These are phyloP conservation scores for Chaetomidium leptoderma DNA, from an alignment of 495 filamentous ascomycete species.

Conservation along the genomic window DNA sequence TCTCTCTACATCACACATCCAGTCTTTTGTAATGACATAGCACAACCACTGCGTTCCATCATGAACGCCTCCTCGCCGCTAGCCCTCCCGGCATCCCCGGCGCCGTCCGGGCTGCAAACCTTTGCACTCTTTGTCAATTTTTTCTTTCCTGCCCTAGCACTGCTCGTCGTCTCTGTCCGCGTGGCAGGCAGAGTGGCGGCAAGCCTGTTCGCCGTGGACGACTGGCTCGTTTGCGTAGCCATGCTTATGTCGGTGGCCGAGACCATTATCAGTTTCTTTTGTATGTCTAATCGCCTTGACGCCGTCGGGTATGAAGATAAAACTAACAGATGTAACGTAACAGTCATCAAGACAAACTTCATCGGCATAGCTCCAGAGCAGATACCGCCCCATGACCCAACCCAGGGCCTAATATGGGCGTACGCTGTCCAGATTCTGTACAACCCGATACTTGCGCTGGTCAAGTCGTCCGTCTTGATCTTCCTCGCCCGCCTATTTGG, in stretches of 20 bases:
- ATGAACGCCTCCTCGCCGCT: slow-evolving; percentile 28
- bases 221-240: slow-evolving; percentile 42
- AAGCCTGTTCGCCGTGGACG: slow-evolving; percentile 40
- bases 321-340: slow-evolving; percentile 1
- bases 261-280: slow-evolving; percentile 44
- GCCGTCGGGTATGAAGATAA: not conserved
- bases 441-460: slow-evolving; percentile 58
- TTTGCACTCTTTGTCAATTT: slow-evolving; percentile 45
- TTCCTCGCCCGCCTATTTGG: slow-evolving; percentile 51
- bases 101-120: slow-evolving; percentile 35
- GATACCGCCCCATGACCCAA: slow-evolving; percentile 42
- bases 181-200: slow-evolving; percentile 40
- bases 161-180: slow-evolving; percentile 41
- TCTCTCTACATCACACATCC: slow-evolving; percentile 18
- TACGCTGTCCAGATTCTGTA: slow-evolving; percentile 59
- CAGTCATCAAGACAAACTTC: slow-evolving; percentile 52
- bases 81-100: slow-evolving; percentile 18
- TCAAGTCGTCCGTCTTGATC: slow-evolving; percentile 57
- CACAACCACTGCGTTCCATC: slow-evolving; percentile 18
- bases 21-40: slow-evolving; percentile 30
- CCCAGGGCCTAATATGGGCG: slow-evolving; percentile 42
- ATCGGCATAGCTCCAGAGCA: slow-evolving; percentile 46
- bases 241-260: slow-evolving; percentile 45
- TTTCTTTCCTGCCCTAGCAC: slow-evolving; percentile 45
- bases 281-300: slow-evolving; percentile 24